Evolutionary conservation across 148 eudicot genomes (phyloP), one percentile per base, ranked within the genome.

Genomic region (Arbutus unedo): DNA sequence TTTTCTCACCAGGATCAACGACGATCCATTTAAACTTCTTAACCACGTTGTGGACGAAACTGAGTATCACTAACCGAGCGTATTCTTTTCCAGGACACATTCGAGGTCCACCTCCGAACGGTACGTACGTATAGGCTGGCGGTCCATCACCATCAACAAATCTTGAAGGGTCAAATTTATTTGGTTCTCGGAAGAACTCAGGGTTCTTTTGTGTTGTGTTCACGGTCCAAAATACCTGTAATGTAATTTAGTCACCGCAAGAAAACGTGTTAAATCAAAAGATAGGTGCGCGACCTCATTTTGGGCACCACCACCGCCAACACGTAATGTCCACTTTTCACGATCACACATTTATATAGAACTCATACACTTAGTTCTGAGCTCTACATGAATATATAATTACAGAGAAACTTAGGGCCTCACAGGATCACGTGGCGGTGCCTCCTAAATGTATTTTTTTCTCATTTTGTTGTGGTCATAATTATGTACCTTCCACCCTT

Each of bases 11-110:
- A 15, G 74, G 74, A 15, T 38, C 7, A 5, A 71, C 1, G 3
- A 16, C 5, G 0, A 9, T 38, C 77, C 77, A 74, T 21, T 48
- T 74, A 49, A 48, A 74, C 41, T 21, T 74, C n/a, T 19, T 74
- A n/a, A 74, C 56, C 77, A 74, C 13, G 25, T 74, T n/a, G 77
- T 74, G 77, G 25, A 74, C 41, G 18, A 74, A 74, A 48, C 55
- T 9, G 7, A 74, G 77, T 4, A 74, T 10, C 23, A 21, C 31
- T 10, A 48, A 0, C 4, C 54, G 10, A 4, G 70, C 70, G 1
- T 64, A 64, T 64, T 64, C 70, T 0, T 64, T 64, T 25, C 15
- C 16, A 0, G 70, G 70, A 2, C 70, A 64, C 70, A 64, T 23
- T 64, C 15, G 23, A 8, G 70, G 43, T 25, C 41, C 70, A 4